phyloP scores from a whole-genome alignment of 805 yeast genomes.

The Monosporozyma unispora region DNA sequence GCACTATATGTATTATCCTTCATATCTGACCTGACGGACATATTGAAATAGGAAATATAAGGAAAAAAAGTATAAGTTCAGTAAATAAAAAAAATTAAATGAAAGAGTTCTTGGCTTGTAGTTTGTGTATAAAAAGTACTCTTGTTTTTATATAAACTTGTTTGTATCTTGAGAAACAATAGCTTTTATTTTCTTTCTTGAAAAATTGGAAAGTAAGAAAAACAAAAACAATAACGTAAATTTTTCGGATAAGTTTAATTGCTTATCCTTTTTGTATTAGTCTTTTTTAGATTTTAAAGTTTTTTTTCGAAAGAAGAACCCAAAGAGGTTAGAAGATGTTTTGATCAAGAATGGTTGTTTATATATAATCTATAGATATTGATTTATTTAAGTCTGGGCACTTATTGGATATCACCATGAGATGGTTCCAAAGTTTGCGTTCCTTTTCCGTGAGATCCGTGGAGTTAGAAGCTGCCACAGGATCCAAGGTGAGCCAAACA shows the following conservation, averaged over 20 bases:
- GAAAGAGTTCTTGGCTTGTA: background rate
- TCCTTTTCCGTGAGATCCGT: no score
- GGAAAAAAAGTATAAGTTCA: background rate
- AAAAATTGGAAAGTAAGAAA: background rate
- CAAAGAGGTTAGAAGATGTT: no score
- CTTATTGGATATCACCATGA: background rate
- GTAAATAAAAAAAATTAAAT: background rate
- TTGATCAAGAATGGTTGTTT: no score
- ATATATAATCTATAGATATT: no score
- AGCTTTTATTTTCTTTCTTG: background rate
- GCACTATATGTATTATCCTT: background rate
- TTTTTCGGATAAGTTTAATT: background rate
- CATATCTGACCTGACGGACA: slow-evolving; percentile 3
- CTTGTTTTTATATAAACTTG: background rate
- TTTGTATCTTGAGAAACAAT: background rate
- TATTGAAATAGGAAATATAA: background rate
- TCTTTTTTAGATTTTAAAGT: no score
- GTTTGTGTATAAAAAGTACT: background rate
- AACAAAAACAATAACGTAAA: background rate
- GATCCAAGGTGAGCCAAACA: background rate
- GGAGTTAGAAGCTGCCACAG: background rate
- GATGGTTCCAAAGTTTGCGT: background rate
- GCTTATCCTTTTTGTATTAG: background rate
- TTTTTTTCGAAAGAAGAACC: no score
- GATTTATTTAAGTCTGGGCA: no score